Evolutionary conservation across 2,329 filamentous ascomycete species (phyloP).

Genomic region (Trichoderma sp.): DNA sequence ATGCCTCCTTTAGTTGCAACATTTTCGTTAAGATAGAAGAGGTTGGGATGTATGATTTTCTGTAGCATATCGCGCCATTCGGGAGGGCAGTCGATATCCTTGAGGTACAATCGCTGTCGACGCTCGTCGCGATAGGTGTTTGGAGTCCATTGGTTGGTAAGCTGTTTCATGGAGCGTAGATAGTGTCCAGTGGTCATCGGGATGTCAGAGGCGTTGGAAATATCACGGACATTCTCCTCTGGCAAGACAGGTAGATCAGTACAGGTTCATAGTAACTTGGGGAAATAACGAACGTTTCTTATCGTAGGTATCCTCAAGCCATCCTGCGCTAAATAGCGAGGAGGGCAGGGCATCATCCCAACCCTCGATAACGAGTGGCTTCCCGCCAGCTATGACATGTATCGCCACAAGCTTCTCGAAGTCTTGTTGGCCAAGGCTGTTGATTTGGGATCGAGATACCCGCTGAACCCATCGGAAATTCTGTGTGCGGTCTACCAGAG

Average conservation of each 20-base stretch:
- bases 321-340: conserved; percentile 76
- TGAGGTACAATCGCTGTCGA: conserved; percentile 87
- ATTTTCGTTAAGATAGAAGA: conserved; percentile 90
- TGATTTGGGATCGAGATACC: conserved; percentile 78
- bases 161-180: conserved; percentile 79
- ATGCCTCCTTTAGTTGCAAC: conserved; percentile 50
- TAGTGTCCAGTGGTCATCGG: conserved; percentile 91
- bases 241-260: conserved; percentile 32
- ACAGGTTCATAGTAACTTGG: neutral
- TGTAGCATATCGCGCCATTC: conserved; percentile 83
- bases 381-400: conserved; percentile 83
- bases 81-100: conserved; percentile 92
- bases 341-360: conserved; percentile 77
- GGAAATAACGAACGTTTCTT: conserved; percentile 68
- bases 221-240: conserved; percentile 86
- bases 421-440: conserved; percentile 72
- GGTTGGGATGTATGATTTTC: conserved; percentile 74
- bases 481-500: conserved; percentile 73
- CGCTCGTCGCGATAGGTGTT: conserved; percentile 77
- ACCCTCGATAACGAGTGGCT: conserved; percentile 87
- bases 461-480: conserved; percentile 89
- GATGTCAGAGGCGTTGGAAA: conserved; percentile 72
- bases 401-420: conserved; percentile 85
- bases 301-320: conserved; percentile 78
- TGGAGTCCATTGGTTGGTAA: conserved; percentile 79